Percentiles rank a stretch among this genome's conserved stretches.
Conservation (phyloP, 192 early-diverging fungal genomes). For the Podila horticola region DNA sequence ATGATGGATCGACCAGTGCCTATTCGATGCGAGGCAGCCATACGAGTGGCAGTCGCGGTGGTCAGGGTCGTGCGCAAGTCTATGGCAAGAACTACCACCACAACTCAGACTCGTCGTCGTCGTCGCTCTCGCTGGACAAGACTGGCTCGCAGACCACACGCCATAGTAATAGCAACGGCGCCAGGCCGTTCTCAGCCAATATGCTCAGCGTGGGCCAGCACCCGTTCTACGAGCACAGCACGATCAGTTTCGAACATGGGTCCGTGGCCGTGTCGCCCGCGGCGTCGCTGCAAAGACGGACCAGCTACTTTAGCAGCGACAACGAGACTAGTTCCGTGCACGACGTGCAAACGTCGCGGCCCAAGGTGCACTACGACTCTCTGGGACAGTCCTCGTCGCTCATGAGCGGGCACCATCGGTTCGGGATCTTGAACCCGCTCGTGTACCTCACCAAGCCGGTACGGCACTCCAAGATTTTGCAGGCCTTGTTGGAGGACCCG, state of each 20-base stretch:
- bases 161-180: too few relatives aligned
- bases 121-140: background rate
- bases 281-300: slow-evolving; percentile 9
- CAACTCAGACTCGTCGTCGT: background rate
- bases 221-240: slow-evolving; percentile 31
- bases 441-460: slow-evolving; percentile 45
- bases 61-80: background rate
- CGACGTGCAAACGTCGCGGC: background rate
- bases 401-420: background rate
- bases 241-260: slow-evolving; percentile 33
- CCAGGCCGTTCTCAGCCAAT: slow-evolving; percentile 1
- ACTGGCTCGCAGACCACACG: background rate
- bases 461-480: slow-evolving; percentile 45
- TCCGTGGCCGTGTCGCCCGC: slow-evolving; percentile 25
- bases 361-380: background rate
- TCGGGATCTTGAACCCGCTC: slow-evolving; percentile 23
- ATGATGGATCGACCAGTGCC: slow-evolving; percentile 1
- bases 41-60: background rate
- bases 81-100: background rate
- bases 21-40: background rate
- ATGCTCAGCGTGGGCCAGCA: slow-evolving; percentile 14
- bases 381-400: background rate
- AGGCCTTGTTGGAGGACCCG: slow-evolving; percentile 18
- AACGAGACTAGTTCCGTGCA: slow-evolving; percentile 14
- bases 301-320: slow-evolving; percentile 45